Conservation (phyloP, 345 rosid species). For the Populus tremula region DNA sequence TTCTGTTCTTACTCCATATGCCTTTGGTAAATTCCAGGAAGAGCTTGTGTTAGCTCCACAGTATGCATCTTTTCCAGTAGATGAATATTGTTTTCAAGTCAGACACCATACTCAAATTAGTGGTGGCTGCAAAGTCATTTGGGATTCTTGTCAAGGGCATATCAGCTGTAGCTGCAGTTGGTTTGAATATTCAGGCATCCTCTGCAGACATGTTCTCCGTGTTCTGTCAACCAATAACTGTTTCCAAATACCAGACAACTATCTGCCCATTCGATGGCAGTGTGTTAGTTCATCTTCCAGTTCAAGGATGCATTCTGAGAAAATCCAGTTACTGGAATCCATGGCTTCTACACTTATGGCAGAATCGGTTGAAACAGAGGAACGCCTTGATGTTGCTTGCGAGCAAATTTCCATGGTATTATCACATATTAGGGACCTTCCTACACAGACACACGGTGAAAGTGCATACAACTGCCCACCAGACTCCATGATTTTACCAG, state of each 20-base stretch:
- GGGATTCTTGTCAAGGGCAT: constrained; percentile 48
- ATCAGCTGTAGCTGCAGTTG: constrained; percentile 55
- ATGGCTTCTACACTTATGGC: constrained; percentile 44
- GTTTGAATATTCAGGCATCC: constrained; percentile 57
- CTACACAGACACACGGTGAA: constrained; percentile 30
- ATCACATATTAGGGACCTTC: constrained; percentile 41
- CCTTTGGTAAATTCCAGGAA: constrained; percentile 54
- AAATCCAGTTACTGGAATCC: constrained; percentile 47
- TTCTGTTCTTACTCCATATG: constrained; percentile 53
- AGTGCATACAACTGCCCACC: constrained; percentile 39
- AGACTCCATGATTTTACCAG: constrained; percentile 44
- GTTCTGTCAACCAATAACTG: constrained; percentile 57
- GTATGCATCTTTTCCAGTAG: constrained; percentile 48
- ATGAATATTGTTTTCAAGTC: constrained; percentile 49
- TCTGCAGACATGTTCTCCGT: constrained; percentile 57
- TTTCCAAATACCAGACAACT: constrained; percentile 56
- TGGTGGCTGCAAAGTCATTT: constrained; percentile 49
- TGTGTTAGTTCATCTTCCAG: constrained; percentile 19
- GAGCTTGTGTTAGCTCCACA: constrained; percentile 62
- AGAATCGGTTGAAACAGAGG: constrained; percentile 50
- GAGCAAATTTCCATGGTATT: constrained; percentile 42
- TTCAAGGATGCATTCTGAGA: constrained; percentile 30
- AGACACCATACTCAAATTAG: constrained; percentile 49
- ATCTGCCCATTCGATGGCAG: constrained; percentile 45
- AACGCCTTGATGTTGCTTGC: constrained; percentile 54